Conservation (phyloP, 1,139 yeast genomes). For the Hyphopichia wangnamkhiaoensis region DNA sequence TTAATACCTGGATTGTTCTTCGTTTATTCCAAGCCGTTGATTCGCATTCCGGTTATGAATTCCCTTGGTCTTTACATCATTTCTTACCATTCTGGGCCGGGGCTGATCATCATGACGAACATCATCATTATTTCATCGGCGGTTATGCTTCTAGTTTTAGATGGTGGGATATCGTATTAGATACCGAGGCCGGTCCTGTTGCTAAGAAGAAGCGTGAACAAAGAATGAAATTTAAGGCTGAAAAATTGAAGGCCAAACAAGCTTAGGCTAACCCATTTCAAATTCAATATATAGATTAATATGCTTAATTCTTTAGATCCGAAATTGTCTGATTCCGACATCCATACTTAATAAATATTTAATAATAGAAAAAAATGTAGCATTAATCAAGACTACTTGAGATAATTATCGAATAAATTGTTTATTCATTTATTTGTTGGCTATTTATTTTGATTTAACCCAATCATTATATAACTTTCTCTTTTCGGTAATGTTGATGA, state of each 20-base stretch:
- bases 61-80: slow-evolving; percentile 50
- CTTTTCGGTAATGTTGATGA: slow-evolving; percentile 43
- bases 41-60: slow-evolving; percentile 50
- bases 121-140: slow-evolving; percentile 49
- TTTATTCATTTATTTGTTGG: background rate
- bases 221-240: slow-evolving; percentile 35
- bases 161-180: slow-evolving; percentile 47
- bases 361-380: background rate
- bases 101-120: slow-evolving; percentile 52
- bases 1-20: slow-evolving; percentile 43
- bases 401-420: no score
- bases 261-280: background rate
- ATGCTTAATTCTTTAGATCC: no score
- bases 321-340: no score
- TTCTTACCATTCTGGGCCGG: slow-evolving; percentile 53
- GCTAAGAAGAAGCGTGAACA: slow-evolving; percentile 41
- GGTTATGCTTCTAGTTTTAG: slow-evolving; percentile 48
- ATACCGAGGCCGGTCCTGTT: slow-evolving; percentile 47
- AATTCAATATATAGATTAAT: background rate
- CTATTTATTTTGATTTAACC: slow-evolving; percentile 18
- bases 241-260: slow-evolving; percentile 13
- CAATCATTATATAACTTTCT: slow-evolving; percentile 45
- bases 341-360: background rate
- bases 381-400: background rate
- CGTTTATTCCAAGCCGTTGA: slow-evolving; percentile 51